Evolutionary conservation across 1,284 basidiomycete species (phyloP).

Genomic region (Phellopilus nigrolimitatus): DNA sequence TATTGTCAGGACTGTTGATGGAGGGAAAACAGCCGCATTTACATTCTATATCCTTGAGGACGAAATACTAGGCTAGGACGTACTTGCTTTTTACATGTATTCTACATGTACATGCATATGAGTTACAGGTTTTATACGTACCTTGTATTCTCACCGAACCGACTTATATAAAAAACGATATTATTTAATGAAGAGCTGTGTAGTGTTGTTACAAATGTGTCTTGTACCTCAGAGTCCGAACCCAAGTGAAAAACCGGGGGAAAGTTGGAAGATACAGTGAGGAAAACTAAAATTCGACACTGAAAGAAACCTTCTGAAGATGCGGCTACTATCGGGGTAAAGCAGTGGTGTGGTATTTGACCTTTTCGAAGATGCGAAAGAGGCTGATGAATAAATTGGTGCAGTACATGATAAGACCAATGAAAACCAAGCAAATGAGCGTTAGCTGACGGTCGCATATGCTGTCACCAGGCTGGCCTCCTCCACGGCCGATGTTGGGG

Average conservation of each 20-base stretch:
- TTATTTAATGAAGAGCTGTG: not conserved
- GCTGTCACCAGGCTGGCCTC: slow-evolving; percentile 46
- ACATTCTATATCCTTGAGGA: slow-evolving; percentile 18
- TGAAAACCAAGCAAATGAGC: slow-evolving; percentile 68
- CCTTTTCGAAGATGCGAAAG: slow-evolving; percentile 86
- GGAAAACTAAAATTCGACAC: not conserved
- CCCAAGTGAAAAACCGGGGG: not conserved
- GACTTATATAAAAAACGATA: too few relatives aligned
- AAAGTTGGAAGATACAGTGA: not conserved
- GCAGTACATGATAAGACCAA: slow-evolving; percentile 74
- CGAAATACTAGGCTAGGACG: slow-evolving; percentile 5
- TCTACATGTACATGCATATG: too few relatives aligned
- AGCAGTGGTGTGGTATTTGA: slow-evolving; percentile 40
- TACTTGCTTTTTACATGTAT: not conserved
- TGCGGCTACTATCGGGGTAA: not conserved
- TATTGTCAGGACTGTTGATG: slow-evolving; percentile 29
- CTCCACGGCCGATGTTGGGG: slow-evolving; percentile 34
- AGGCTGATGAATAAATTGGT: slow-evolving; percentile 78
- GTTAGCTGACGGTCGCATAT: slow-evolving; percentile 71
- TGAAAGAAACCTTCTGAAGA: too few relatives aligned
- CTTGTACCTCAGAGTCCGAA: not conserved
- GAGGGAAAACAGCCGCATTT: slow-evolving; percentile 14
- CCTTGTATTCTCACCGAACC: too few relatives aligned
- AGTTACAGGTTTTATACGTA: too few relatives aligned
- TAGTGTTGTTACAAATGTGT: not conserved